These are phyloP conservation scores for Xerocomellus intermedius DNA, from an alignment of 768 basidiomycete species.

Conservation along the genomic window DNA sequence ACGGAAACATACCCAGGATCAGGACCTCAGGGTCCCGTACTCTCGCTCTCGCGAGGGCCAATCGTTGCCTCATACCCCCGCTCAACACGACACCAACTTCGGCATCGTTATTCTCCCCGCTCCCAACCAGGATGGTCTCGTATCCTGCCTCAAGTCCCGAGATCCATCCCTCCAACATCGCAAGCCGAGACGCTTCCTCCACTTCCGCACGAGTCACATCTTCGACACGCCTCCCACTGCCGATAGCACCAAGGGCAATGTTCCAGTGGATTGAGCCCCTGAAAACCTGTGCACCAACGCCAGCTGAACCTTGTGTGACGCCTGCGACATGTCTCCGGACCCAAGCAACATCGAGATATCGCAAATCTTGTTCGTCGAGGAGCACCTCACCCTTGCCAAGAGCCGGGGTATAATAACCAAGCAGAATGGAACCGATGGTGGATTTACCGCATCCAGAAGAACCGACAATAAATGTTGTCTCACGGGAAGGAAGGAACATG, in stretches of 20 bases:
- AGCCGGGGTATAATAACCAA: slow-evolving; percentile 71
- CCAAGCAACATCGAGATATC: slow-evolving; percentile 71
- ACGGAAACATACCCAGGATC: slow-evolving; percentile 71
- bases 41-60: slow-evolving; percentile 85
- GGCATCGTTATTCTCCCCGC: slow-evolving; percentile 40
- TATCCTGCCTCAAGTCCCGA: slow-evolving; percentile 83
- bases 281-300: slow-evolving; percentile 47
- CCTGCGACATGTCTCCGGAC: slow-evolving; percentile 67
- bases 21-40: slow-evolving; percentile 85
- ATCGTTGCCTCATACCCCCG: slow-evolving; percentile 89
- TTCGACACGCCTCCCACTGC: slow-evolving; percentile 40
- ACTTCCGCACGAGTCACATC: slow-evolving; percentile 69
- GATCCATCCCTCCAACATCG: slow-evolving; percentile 87
- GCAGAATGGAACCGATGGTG: slow-evolving; percentile 60
- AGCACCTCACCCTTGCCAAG: slow-evolving; percentile 55
- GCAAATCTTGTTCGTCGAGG: slow-evolving; percentile 80
- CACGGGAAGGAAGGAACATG: slow-evolving; percentile 67
- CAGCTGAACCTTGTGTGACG: slow-evolving; percentile 74
- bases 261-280: slow-evolving; percentile 83
- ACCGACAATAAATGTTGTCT: slow-evolving; percentile 80
- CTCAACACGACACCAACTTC: slow-evolving; percentile 71
- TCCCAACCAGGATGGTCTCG: slow-evolving; percentile 60
- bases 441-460: slow-evolving; percentile 78
- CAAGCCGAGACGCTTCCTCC: slow-evolving; percentile 76
- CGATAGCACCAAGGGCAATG: slow-evolving; percentile 72